These are phyloP conservation scores for Leccinum pellstonianum DNA, from an alignment of 768 basidiomycete genomes.

Conservation along the genomic window DNA sequence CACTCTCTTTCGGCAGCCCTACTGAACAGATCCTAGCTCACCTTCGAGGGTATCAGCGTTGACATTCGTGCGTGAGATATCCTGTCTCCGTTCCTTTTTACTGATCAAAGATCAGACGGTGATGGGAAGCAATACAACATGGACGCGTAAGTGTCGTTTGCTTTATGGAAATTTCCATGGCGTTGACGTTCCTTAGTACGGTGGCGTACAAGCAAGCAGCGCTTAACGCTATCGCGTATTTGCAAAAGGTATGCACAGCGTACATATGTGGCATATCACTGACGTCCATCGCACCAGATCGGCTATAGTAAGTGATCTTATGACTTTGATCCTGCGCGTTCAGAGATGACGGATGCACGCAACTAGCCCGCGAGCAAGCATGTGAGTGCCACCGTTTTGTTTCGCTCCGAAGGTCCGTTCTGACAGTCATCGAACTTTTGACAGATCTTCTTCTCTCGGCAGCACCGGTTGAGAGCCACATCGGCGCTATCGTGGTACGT, in stretches of 20 bases:
- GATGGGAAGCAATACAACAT: constrained; percentile 75
- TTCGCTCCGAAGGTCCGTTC: not conserved
- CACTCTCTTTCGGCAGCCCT: not conserved
- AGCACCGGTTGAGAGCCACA: constrained; percentile 67
- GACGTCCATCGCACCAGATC: constrained; percentile 40
- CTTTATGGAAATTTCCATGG: not conserved
- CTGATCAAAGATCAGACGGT: constrained; percentile 45
- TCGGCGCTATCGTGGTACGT: constrained; percentile 67
- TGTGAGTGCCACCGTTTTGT: constrained; percentile 39
- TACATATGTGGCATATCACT: not conserved
- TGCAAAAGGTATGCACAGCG: constrained; percentile 50
- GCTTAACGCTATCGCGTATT: constrained; percentile 70
- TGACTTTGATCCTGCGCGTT: not conserved
- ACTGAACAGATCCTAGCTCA: constrained; percentile 40
- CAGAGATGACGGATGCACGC: constrained; percentile 1
- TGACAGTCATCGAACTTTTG: not conserved
- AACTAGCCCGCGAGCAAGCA: constrained; percentile 72
- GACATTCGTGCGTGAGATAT: constrained; percentile 51
- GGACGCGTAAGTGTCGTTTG: constrained; percentile 53
- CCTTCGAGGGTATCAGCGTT: constrained; percentile 76
- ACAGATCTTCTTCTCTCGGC: constrained; percentile 66
- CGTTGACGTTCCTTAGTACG: constrained; percentile 39
- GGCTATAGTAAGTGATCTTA: constrained; percentile 59
- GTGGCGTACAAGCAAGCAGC: constrained; percentile 83
- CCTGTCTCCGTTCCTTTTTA: not conserved